These are phyloP conservation scores for Nigrospora osmanthi DNA, from an alignment of 2,329 filamentous ascomycete genomes.

Conservation along the genomic window DNA sequence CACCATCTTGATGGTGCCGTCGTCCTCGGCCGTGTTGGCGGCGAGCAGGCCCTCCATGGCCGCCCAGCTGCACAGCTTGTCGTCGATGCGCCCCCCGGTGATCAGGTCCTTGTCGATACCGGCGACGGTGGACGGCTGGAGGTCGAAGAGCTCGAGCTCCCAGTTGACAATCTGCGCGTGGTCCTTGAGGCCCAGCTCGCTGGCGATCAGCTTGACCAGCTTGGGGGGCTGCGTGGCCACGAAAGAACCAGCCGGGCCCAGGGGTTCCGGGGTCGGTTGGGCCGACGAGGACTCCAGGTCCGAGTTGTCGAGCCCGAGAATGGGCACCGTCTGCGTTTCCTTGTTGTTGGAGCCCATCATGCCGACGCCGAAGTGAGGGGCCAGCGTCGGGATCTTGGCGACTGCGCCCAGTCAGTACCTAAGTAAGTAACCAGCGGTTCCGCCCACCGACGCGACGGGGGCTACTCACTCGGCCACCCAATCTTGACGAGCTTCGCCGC, in stretches of 20 bases:
- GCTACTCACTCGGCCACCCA: conserved; percentile 68
- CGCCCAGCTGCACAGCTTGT: conserved; percentile 94
- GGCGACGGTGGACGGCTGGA: conserved; percentile 73
- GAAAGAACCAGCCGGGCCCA: conserved; percentile 66
- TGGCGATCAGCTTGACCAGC: conserved; percentile 75
- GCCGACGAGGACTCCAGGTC: conserved; percentile 33
- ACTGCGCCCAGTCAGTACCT: conserved; percentile 33
- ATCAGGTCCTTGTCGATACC: conserved; percentile 91
- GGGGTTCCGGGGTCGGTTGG: conserved; percentile 27
- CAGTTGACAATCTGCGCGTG: conserved; percentile 79
- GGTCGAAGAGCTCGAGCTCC: conserved; percentile 94
- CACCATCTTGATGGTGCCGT: conserved; percentile 76
- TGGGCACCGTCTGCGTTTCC: conserved; percentile 91
- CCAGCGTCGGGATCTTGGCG: conserved; percentile 83
- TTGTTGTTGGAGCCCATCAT: conserved; percentile 63
- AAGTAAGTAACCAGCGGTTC: conserved; percentile 2
- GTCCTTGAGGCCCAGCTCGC: conserved; percentile 66
- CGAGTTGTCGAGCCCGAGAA: conserved; percentile 79
- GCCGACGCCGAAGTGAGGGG: conserved; percentile 83
- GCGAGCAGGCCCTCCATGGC: conserved; percentile 78
- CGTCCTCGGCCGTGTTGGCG: conserved; percentile 45
- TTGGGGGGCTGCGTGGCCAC: conserved; percentile 75
- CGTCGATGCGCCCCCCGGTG: conserved; percentile 89
- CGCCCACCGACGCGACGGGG: neutral
- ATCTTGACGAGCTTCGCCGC: conserved; percentile 78